Evolutionary conservation across 192 early-diverging fungal species (phyloP), one percentile per base, ranked within the genome.

Genomic region (Geranomyces variabilis): DNA sequence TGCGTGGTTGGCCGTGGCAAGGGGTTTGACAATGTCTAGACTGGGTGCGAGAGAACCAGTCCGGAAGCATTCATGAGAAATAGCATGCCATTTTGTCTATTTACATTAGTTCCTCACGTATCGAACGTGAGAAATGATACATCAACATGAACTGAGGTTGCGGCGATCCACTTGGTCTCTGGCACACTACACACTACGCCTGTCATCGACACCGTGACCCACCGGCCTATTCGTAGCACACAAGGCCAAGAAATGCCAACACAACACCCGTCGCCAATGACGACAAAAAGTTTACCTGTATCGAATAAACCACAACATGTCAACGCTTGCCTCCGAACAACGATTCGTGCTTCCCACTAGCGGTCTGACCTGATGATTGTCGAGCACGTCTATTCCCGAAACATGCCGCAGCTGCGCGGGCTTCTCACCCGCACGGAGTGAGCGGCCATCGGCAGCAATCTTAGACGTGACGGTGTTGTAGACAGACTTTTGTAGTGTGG

Each of bases 321-420:
- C 24, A 57, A 24, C 26, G 19, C 10, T 57, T 28, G 24, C 10
- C 19, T 61, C n/a, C n/a, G n/a, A n/a, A 28, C 41, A 72, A 72
- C n/a, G 69, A 41, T 28, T 10, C n/a, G n/a, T 65, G 9, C 56
- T 13, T 47, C 19, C 56, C 56, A 10, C 14, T 57, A 26, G 21
- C 36, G 24, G 28, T 29, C 28, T 71, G 57, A 90, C 91, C 66
- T 92, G 91, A 73, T 96, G 90, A 75, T 94, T 94, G 71, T 90
- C 89, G 62, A 96, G 71, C 22, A 94, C 71, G 46, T 90, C 82
- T 22, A 69, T 55, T 6, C 94, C 94, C 45, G 85, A 84, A 22
- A 96, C 66, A 73, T 74, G 70, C 26, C 84, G 60, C 65, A 80
- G 67, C 49, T 77, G 60, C 34, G 75, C 80, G 24, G 75, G 70